phyloP scores from a whole-genome alignment of 805 yeast genomes.

The Metschnikowia matae region DNA sequence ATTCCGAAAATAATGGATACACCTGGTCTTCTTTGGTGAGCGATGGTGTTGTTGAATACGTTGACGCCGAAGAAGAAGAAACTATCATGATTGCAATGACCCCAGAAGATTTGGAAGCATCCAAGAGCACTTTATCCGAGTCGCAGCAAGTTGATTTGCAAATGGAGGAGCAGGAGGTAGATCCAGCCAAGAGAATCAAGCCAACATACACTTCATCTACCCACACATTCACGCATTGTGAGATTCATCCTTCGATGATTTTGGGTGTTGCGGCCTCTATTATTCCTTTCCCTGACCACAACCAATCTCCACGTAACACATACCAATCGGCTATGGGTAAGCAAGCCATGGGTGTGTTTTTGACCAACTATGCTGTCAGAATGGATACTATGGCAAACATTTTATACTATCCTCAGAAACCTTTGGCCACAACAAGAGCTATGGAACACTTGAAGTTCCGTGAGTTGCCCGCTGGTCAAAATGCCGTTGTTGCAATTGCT shows the following conservation, averaged over 20 bases:
- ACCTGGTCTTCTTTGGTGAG: conserved; percentile 83
- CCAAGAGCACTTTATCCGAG: conserved; percentile 39
- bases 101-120: conserved; percentile 87
- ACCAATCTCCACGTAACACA: conserved; percentile 98
- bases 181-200: conserved; percentile 84
- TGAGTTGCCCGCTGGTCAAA: conserved; percentile 98
- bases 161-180: conserved; percentile 46
- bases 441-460: conserved; percentile 97
- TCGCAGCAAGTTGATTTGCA: conserved; percentile 42
- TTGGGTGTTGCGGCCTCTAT: conserved; percentile 97
- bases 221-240: conserved; percentile 95
- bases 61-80: conserved; percentile 99
- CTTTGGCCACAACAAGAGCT: conserved; percentile 94
- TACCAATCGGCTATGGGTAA: conserved; percentile 99
- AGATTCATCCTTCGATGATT: conserved; percentile 98
- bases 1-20: conserved; percentile 46
- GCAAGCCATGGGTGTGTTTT: conserved; percentile 98
- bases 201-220: conserved; percentile 50
- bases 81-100: conserved; percentile 98
- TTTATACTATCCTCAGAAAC: conserved; percentile 95
- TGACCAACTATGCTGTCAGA: conserved; percentile 91
- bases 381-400: conserved; percentile 99
- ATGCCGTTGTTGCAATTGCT: conserved; percentile 95
- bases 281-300: conserved; percentile 99
- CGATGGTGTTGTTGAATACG: conserved; percentile 90